phyloP scores from a whole-genome alignment of 768 basidiomycete genomes.

The Hirschioporus abietinus region DNA sequence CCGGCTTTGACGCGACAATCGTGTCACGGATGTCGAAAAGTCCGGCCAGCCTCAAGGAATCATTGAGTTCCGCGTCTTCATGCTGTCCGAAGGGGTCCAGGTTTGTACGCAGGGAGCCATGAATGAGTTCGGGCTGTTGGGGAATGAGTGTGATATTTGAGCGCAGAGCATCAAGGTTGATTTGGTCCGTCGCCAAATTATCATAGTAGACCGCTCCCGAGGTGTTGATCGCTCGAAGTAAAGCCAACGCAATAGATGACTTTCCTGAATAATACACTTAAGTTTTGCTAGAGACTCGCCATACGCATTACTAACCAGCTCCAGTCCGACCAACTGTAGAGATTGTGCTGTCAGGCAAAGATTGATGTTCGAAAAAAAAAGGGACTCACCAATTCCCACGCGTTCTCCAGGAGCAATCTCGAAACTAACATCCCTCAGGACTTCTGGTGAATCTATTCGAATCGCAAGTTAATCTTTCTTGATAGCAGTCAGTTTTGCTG shows the following conservation, averaged over 20 bases:
- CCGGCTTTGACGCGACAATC: background rate
- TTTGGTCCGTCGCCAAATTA: constrained; percentile 26
- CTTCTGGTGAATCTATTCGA: constrained; percentile 38
- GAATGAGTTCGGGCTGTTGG: constrained; percentile 24
- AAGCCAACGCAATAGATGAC: constrained; percentile 22
- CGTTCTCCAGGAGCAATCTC: constrained; percentile 35
- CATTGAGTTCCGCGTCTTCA: constrained; percentile 24
- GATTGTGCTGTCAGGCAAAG: too few species aligned
- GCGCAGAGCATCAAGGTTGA: constrained; percentile 35
- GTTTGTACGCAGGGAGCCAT: constrained; percentile 26
- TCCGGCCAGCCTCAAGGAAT: constrained; percentile 19
- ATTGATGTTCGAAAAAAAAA: background rate
- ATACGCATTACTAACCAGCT: background rate
- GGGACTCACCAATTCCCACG: constrained; percentile 15
- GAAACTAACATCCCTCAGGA: constrained; percentile 37
- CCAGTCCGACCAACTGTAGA: constrained; percentile 4
- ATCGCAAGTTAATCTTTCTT: background rate
- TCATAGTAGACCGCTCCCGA: constrained; percentile 26
- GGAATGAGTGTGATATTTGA: constrained; percentile 32
- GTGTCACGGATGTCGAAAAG: constrained; percentile 5
- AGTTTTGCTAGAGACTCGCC: too few species aligned
- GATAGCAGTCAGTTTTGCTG: background rate
- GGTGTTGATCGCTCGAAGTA: constrained; percentile 28
- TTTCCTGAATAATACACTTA: constrained; percentile 14
- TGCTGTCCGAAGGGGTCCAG: constrained; percentile 30